Base-by-base conservation (phyloP, 2,329 filamentous ascomycete species). In the Xylariaceae sp. region DNA sequence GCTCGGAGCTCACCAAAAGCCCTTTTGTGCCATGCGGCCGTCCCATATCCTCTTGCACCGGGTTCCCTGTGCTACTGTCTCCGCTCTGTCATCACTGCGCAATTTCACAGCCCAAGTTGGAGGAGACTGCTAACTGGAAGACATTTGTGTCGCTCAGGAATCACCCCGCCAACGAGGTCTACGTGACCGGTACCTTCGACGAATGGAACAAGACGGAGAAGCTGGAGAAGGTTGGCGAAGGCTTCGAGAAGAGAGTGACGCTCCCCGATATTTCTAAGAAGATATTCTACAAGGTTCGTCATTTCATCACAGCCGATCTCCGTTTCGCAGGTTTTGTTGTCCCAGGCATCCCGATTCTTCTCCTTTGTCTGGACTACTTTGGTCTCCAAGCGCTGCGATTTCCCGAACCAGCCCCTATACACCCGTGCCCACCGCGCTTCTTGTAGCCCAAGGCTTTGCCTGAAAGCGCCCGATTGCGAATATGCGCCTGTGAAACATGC, bases 161-260 rank as follows among this genome's bases (percentile, higher is more conserved):
- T 60, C 82, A 92, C 63, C 71, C 80, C 54, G 89, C 85, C 60
- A 75, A 81, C 52, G 85, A 94, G 61, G 90, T 97, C 63, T 90
- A 84, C 65, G 92, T 97, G 54, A 97, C 90, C 28, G 92, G 92
- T 61, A 90, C 86, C 48, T 97, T 97, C 61, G 90, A 97, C 67
- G 76, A 87, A 68, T 98, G 92, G 92, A 75, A 76, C 52, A 90
- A 92, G 73, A 88, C 80, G 40, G 78, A 90, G 62, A 78, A 85
- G 69, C 76, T 98, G 41, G 81, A 88, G 33, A 88, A 87, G 68
- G 73, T 79, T 28, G 84, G 76, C 59, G 71, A 79, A 48, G 55
- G 74, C 54, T 94, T 94, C 64, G 73, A 84, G 65, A 95, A 95
- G 72, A 78, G 78, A 23, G 88, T 98, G 44, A 69, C 77, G 37